Conservation (phyloP, 192 early-diverging fungal genomes). For the Entomortierella parvispora region DNA sequence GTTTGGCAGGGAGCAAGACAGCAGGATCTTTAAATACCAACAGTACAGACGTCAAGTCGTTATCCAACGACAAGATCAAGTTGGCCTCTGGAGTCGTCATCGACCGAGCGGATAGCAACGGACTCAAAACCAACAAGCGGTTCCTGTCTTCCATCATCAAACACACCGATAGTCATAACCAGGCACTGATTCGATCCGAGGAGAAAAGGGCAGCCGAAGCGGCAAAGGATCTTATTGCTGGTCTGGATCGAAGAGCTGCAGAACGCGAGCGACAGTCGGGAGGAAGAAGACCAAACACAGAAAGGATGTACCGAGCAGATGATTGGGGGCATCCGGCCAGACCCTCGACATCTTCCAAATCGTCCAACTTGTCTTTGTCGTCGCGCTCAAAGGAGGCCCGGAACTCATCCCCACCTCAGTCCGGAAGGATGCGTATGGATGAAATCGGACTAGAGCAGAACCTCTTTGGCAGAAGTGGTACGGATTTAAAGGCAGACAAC, state of each 20-base stretch:
- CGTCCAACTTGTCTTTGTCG: too few species aligned
- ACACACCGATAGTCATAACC: constrained; percentile 64
- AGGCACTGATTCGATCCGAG: constrained; percentile 57
- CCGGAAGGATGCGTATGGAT: constrained; percentile 18
- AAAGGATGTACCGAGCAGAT: neutral
- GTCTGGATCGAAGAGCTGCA: constrained; percentile 20
- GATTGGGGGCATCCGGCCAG: too few species aligned
- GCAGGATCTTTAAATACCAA: constrained; percentile 39
- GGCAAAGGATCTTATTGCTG: constrained; percentile 32
- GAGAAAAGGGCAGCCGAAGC: constrained; percentile 56
- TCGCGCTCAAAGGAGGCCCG: too few species aligned
- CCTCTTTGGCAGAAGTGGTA: neutral
- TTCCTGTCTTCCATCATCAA: constrained; percentile 66
- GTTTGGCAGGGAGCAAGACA: constrained; percentile 41
- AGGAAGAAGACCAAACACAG: neutral
- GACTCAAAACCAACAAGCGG: constrained; percentile 66
- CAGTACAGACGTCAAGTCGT: constrained; percentile 8
- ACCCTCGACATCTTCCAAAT: too few species aligned
- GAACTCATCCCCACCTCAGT: neutral
- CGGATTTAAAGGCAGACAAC: neutral
- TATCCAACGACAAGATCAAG: constrained; percentile 1
- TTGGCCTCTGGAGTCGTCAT: constrained; percentile 10
- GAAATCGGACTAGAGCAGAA: constrained; percentile 3
- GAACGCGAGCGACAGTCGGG: neutral
- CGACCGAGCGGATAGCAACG: constrained; percentile 49